Conservation (phyloP, 2,329 filamentous ascomycete genomes). For the Hymenoscyphus scutula region DNA sequence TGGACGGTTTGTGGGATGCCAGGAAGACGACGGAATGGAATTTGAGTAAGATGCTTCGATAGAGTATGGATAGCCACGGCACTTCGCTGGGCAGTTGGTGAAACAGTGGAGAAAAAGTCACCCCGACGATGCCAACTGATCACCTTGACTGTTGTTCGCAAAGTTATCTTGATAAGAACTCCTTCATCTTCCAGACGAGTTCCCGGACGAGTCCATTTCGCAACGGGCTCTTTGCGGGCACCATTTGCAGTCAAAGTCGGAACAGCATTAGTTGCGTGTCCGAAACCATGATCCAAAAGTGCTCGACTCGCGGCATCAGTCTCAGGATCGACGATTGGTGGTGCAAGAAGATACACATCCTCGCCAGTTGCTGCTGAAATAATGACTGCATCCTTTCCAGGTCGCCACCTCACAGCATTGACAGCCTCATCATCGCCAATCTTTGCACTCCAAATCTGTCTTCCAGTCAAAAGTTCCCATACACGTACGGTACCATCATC, state of each 20-base stretch:
- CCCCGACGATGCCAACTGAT: slow-evolving; percentile 92
- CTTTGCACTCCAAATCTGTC: slow-evolving; percentile 82
- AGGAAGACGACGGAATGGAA: slow-evolving; percentile 78
- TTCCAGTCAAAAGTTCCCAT: slow-evolving; percentile 83
- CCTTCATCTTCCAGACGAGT: slow-evolving; percentile 71
- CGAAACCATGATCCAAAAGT: slow-evolving; percentile 84
- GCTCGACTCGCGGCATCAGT: slow-evolving; percentile 72
- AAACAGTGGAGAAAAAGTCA: slow-evolving; percentile 92
- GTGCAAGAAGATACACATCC: slow-evolving; percentile 80
- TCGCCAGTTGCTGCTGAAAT: slow-evolving; percentile 83
- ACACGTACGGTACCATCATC: slow-evolving; percentile 91
- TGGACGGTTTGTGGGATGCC: slow-evolving; percentile 82
- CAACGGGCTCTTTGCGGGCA: slow-evolving; percentile 69
- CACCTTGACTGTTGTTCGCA: slow-evolving; percentile 78
- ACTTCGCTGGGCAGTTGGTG: slow-evolving; percentile 71
- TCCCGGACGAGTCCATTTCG: slow-evolving; percentile 80
- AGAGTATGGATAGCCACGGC: slow-evolving; percentile 93
- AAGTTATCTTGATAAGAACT: slow-evolving; percentile 76
- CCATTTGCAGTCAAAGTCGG: slow-evolving; percentile 50
- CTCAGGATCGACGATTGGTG: slow-evolving; percentile 68
- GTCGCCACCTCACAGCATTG: slow-evolving; percentile 86
- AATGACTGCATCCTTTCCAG: slow-evolving; percentile 74
- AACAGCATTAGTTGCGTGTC: slow-evolving; percentile 73
- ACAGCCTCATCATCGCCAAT: slow-evolving; percentile 77
- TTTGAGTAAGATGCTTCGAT: slow-evolving; percentile 90